Evolutionary conservation across 768 basidiomycete genomes (phyloP).

Genomic region (Cyclocybe cylindracea): DNA sequence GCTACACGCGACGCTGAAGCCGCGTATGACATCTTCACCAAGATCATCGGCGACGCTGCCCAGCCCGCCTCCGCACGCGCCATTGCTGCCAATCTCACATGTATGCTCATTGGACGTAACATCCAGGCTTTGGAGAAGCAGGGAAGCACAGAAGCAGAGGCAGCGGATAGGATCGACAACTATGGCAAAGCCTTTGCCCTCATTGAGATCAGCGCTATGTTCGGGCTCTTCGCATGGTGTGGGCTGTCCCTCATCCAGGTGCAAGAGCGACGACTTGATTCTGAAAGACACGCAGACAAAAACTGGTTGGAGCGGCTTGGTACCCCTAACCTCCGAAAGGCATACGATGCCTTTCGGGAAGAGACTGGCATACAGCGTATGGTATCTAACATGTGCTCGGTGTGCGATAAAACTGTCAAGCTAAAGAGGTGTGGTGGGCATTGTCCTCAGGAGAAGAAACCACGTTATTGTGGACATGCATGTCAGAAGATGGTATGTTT

Average conservation of each 20-base stretch:
- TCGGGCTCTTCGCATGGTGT: slow-evolving; percentile 1
- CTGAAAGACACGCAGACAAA: no score
- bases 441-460: slow-evolving; percentile 8
- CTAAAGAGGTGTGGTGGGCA: slow-evolving; percentile 9
- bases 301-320: no score
- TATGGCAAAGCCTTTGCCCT: background rate
- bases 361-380: slow-evolving; percentile 5
- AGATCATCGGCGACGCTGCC: background rate
- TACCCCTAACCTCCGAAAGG: slow-evolving; percentile 2
- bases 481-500: slow-evolving; percentile 8
- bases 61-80: slow-evolving; percentile 2
- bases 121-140: background rate
- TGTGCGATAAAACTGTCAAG: background rate
- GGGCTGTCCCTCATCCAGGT: no score
- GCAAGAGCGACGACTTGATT: no score
- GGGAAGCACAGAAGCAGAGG: background rate
- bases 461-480: slow-evolving; percentile 6
- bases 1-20: slow-evolving; percentile 7
- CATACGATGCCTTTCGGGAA: slow-evolving; percentile 6
- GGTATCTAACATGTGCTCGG: slow-evolving; percentile 1
- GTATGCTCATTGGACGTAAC: slow-evolving; percentile 1
- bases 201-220: slow-evolving; percentile 4
- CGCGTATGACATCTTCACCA: slow-evolving; percentile 3
- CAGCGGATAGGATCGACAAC: background rate
- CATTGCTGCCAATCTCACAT: slow-evolving; percentile 8